phyloP scores from a whole-genome alignment of 2,329 filamentous ascomycete species.

The Ophiostoma quercus region DNA sequence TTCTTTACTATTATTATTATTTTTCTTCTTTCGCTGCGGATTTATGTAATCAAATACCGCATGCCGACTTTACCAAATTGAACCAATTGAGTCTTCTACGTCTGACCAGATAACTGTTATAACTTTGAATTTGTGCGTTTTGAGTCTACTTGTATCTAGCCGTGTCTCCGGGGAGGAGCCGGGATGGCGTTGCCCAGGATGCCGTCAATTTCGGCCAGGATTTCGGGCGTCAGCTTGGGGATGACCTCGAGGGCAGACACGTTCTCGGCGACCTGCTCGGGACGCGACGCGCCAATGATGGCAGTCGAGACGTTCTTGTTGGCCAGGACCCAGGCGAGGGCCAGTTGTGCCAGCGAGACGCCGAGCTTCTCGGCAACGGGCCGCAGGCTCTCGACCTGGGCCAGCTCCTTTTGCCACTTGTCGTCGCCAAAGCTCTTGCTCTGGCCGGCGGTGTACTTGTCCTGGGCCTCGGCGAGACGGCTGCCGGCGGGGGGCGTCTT shows the following conservation, averaged over 20 bases:
- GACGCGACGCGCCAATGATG: slow-evolving; percentile 48
- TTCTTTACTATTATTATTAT: neutral
- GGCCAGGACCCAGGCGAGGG: slow-evolving; percentile 50
- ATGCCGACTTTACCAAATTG: neutral
- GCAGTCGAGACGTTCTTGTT: slow-evolving; percentile 50
- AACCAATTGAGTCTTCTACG: neutral
- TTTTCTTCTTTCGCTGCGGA: neutral
- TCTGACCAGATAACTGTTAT: neutral
- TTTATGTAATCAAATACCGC: neutral
- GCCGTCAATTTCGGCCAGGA: slow-evolving; percentile 48
- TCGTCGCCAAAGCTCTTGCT: slow-evolving; percentile 48
- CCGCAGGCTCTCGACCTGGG: slow-evolving; percentile 19
- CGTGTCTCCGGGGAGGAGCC: slow-evolving; percentile 18
- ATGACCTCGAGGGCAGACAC: slow-evolving; percentile 43
- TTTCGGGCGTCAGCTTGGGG: slow-evolving; percentile 45
- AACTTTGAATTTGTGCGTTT: neutral
- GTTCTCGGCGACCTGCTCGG: slow-evolving; percentile 50
- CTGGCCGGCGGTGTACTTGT: slow-evolving; percentile 47
- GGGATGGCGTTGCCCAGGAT: slow-evolving; percentile 31
- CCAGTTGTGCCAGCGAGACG: slow-evolving; percentile 47
- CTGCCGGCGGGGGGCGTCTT: slow-evolving; percentile 38
- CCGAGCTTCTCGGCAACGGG: slow-evolving; percentile 54
- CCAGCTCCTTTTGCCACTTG: slow-evolving; percentile 34
- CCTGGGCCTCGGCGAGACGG: slow-evolving; percentile 52
- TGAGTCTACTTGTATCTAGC: neutral